These are phyloP conservation scores for Paragyromitra xinjiangensis DNA, from an alignment of 495 filamentous ascomycete species.

Conservation along the genomic window DNA sequence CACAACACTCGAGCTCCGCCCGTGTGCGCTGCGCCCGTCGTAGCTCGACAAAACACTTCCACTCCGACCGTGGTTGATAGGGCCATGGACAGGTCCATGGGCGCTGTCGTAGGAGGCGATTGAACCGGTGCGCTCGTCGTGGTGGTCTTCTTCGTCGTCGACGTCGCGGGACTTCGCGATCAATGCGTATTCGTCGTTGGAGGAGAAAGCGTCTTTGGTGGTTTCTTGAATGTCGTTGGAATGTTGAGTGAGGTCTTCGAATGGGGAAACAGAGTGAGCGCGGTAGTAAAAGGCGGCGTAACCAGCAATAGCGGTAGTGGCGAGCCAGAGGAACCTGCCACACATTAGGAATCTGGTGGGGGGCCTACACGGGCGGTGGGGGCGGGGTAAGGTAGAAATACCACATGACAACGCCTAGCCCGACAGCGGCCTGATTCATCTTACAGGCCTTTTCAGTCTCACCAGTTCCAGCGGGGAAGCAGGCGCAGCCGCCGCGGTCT, in stretches of 20 bases:
- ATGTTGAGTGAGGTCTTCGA: slow-evolving; percentile 50
- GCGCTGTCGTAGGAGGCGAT: slow-evolving; percentile 30
- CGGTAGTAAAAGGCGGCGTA: slow-evolving; percentile 82
- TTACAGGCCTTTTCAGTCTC: slow-evolving; percentile 65
- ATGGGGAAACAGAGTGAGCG: slow-evolving; percentile 67
- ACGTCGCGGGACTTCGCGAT: slow-evolving; percentile 54
- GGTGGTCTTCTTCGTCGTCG: slow-evolving; percentile 44
- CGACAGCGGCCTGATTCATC: slow-evolving; percentile 79
- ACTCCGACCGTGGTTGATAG: neutral
- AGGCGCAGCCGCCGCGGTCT: slow-evolving; percentile 49
- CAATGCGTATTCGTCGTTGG: slow-evolving; percentile 56
- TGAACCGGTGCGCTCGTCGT: slow-evolving; percentile 19
- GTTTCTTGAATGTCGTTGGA: slow-evolving; percentile 53
- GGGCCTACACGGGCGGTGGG: neutral
- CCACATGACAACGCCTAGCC: slow-evolving; percentile 82
- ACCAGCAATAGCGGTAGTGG: slow-evolving; percentile 77
- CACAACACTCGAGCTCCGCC: slow-evolving; percentile 38
- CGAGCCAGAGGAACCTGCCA: slow-evolving; percentile 74
- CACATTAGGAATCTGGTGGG: slow-evolving; percentile 38
- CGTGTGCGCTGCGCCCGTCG: slow-evolving; percentile 24
- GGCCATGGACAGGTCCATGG: slow-evolving; percentile 17
- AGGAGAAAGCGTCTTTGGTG: slow-evolving; percentile 58
- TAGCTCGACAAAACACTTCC: slow-evolving; percentile 10
- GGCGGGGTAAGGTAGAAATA: slow-evolving; percentile 58
- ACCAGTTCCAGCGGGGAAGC: slow-evolving; percentile 50